Base-by-base conservation (phyloP, 2,329 filamentous ascomycete genomes). In the Nectriaceae sp. region DNA sequence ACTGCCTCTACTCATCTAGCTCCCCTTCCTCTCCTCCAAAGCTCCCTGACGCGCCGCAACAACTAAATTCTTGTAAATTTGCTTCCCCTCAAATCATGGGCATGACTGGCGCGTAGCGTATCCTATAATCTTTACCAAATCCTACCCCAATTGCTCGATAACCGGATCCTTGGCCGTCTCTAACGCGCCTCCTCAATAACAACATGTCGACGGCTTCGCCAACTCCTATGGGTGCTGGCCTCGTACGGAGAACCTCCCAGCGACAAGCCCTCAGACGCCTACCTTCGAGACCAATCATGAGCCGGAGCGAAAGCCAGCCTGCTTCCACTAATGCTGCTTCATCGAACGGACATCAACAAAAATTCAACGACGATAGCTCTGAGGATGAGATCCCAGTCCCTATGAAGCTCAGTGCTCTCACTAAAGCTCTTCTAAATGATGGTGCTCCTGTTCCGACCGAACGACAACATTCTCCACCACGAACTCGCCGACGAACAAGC, bases 371-470 rank as follows among this genome's bases (percentile, higher is more conserved):
- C 60, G 92, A 96, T 65, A 96, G 90, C 75, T 96, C 92, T 20
- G 93, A 97, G 70, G 93, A 97, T 63, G 93, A 97, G 70, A 89
- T 95, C 21, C 88, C 89, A 15, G 87, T 90, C 59, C 91, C 91
- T 61, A 90, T 94, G 83, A 95, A 94, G 73, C 88, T 97, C 66
- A 97, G 91, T 67, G 91, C 92, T 61, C 82, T 94, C 57, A 96
- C 93, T 41, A 93, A 94, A 65, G 92, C 90, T 18, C 77, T 97
- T 15, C 78, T 97, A 20, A 82, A 83, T 48, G 83, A 86, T 50
- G 80, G 81, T 37, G 78, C 74, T 3, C 78, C 82, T 8, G 75
- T 76, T 68, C 62, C 65, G 55, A 56, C 59, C 3, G 55, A 68
- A 21, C 66, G 69, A 11, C 64, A 71, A 2, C 64, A 73, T 5